Conservation (phyloP, 352 stramenopile species). For the Phytophthora constricta region DNA sequence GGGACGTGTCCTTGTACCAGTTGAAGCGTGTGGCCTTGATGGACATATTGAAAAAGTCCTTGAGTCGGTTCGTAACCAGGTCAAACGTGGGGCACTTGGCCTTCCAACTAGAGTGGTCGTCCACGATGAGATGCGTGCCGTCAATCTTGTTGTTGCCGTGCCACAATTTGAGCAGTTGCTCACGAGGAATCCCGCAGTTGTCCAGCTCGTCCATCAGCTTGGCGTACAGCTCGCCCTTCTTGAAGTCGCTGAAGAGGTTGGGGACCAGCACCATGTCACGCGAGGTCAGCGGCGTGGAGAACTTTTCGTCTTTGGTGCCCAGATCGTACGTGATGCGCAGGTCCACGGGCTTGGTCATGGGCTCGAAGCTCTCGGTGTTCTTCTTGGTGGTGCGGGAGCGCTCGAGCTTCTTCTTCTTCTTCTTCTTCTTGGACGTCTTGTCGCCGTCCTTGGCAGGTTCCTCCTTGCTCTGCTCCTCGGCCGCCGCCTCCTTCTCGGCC, state of each 20-base stretch:
- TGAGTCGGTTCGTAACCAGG: slow-evolving; percentile 80
- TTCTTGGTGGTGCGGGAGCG: slow-evolving; percentile 54
- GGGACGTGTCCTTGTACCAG: slow-evolving; percentile 93
- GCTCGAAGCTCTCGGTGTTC: slow-evolving; percentile 83
- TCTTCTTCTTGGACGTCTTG: slow-evolving; percentile 30
- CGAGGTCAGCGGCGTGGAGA: slow-evolving; percentile 63
- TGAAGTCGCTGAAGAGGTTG: slow-evolving; percentile 81
- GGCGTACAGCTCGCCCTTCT: slow-evolving; percentile 72
- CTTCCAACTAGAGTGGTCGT: slow-evolving; percentile 89
- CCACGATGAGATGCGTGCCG: slow-evolving; percentile 92
- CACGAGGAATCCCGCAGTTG: slow-evolving; percentile 64
- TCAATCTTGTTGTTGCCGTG: slow-evolving; percentile 91
- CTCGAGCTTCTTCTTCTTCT: slow-evolving; percentile 52
- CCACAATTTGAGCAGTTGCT: slow-evolving; percentile 83
- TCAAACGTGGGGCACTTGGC: slow-evolving; percentile 79
- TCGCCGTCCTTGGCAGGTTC: slow-evolving; percentile 20
- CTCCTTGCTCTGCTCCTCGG: slow-evolving; percentile 31
- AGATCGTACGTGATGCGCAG: slow-evolving; percentile 77
- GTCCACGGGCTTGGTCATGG: slow-evolving; percentile 73
- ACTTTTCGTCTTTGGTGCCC: slow-evolving; percentile 55
- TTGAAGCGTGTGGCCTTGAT: slow-evolving; percentile 95
- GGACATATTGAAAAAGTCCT: slow-evolving; percentile 89
- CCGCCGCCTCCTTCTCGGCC: slow-evolving; percentile 8
- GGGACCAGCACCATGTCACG: slow-evolving; percentile 73
- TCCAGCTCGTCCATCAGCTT: slow-evolving; percentile 74